Conservation (phyloP, 805 yeast genomes). For the Yarrowia hollandica region DNA sequence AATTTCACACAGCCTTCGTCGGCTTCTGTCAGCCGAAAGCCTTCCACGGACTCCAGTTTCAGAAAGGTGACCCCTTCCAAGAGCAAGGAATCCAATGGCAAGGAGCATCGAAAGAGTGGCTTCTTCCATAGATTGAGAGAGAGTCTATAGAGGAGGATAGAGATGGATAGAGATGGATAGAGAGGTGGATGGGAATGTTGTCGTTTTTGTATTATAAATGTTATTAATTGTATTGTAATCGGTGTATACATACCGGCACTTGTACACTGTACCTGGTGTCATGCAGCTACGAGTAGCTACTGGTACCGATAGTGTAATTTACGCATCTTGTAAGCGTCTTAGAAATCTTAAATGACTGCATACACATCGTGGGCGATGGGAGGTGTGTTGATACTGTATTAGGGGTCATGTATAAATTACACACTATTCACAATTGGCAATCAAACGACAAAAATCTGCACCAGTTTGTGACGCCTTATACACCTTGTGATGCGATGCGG, state of each 20-base stretch:
- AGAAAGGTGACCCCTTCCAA: not conserved
- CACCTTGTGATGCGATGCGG: too few species aligned
- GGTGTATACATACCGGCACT: not conserved
- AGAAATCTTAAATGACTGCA: too few species aligned
- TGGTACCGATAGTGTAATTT: too few species aligned
- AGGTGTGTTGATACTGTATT: too few species aligned
- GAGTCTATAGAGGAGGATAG: not conserved
- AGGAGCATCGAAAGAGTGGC: conserved; percentile 21
- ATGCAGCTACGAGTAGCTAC: too few species aligned
- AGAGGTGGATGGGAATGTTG: not conserved
- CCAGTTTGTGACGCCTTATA: too few species aligned
- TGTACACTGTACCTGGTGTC: not conserved
- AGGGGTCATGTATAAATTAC: too few species aligned
- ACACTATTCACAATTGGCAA: too few species aligned
- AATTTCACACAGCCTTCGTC: conserved; percentile 29
- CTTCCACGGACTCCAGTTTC: conserved; percentile 12
- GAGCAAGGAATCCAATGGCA: conserved; percentile 5
- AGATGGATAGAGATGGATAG: not conserved
- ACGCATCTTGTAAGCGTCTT: too few species aligned
- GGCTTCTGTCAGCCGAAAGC: conserved; percentile 28
- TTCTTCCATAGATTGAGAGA: conserved; percentile 18
- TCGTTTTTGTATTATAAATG: conserved; percentile 4
- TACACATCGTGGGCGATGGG: too few species aligned
- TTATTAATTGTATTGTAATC: conserved; percentile 16
- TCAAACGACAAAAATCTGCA: too few species aligned